phyloP scores from a whole-genome alignment of 2,329 filamentous ascomycete species.

The Pestalotiopsis sp. region DNA sequence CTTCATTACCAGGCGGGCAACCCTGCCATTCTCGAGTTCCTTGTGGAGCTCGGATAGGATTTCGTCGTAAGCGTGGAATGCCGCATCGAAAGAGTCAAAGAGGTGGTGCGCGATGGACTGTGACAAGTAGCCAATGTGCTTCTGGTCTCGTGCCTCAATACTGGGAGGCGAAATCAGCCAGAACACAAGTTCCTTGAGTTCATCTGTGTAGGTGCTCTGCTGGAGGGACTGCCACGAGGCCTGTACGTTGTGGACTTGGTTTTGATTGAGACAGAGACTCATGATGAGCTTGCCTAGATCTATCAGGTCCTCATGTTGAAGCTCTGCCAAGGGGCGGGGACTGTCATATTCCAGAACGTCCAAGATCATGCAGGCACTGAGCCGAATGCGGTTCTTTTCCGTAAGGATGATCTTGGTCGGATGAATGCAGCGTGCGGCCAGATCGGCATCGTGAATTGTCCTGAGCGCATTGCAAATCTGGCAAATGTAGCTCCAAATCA shows the following conservation, averaged over 20 bases:
- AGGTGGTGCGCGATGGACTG: constrained; percentile 78
- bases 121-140: constrained; percentile 80
- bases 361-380: constrained; percentile 86
- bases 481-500: constrained; percentile 89
- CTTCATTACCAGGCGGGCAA: constrained; percentile 80
- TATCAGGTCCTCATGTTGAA: constrained; percentile 86
- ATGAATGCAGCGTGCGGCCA: constrained; percentile 86
- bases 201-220: constrained; percentile 70
- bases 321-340: constrained; percentile 67
- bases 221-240: constrained; percentile 76
- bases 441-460: constrained; percentile 76
- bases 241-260: constrained; percentile 63
- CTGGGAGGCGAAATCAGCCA: constrained; percentile 77
- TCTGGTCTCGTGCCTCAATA: constrained; percentile 44
- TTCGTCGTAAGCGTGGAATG: constrained; percentile 78
- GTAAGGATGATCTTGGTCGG: constrained; percentile 88
- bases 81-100: constrained; percentile 73
- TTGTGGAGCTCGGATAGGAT: constrained; percentile 71
- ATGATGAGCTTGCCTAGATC: constrained; percentile 85
- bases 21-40: constrained; percentile 87
- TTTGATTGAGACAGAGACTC: constrained; percentile 74
- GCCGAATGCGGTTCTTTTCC: constrained; percentile 83
- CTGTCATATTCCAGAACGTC: constrained; percentile 86
- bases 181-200: constrained; percentile 76
- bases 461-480: constrained; percentile 89